Percentiles rank a stretch among this genome's conserved stretches.
Conservation (phyloP, 805 yeast species). For the Nakazawaea molendinolei region DNA sequence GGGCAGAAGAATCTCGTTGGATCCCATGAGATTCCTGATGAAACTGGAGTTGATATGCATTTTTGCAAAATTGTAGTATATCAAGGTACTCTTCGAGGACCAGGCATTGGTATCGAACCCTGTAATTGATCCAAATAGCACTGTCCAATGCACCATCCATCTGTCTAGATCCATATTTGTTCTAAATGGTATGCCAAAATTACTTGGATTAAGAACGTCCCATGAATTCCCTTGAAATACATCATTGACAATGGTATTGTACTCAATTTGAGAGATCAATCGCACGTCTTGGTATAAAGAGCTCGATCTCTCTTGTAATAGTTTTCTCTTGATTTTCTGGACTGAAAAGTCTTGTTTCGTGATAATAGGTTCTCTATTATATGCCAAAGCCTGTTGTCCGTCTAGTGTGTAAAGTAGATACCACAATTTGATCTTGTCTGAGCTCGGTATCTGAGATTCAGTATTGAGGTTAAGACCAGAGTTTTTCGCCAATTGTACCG, state of each 20-base stretch:
- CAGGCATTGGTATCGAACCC: conserved; percentile 38
- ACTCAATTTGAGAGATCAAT: conserved; percentile 61
- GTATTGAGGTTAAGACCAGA: conserved; percentile 32
- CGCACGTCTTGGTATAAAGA: conserved; percentile 40
- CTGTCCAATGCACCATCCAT: conserved; percentile 82
- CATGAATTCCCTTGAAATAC: conserved; percentile 55
- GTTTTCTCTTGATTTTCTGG: conserved; percentile 9
- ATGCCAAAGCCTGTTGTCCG: conserved; percentile 61
- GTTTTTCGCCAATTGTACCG: conserved; percentile 57
- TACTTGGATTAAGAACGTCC: conserved; percentile 52
- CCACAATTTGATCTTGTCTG: conserved; percentile 55
- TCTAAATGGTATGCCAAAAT: conserved; percentile 63
- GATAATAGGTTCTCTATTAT: conserved; percentile 52
- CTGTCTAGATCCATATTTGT: conserved; percentile 61
- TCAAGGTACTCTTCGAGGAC: conserved; percentile 64
- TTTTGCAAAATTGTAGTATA: conserved; percentile 68
- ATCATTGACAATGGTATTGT: conserved; percentile 54
- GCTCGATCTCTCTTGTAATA: conserved; percentile 13
- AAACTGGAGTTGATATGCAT: conserved; percentile 57
- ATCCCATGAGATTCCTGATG: conserved; percentile 36
- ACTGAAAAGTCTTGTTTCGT: conserved; percentile 38
- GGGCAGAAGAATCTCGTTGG: conserved; percentile 21
- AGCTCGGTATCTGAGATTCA: conserved; percentile 20
- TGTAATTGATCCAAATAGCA: conserved; percentile 51
- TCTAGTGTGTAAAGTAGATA: conserved; percentile 58